phyloP scores from a whole-genome alignment of 2,329 filamentous ascomycete genomes.

The Aspergillus pseudonomiae region DNA sequence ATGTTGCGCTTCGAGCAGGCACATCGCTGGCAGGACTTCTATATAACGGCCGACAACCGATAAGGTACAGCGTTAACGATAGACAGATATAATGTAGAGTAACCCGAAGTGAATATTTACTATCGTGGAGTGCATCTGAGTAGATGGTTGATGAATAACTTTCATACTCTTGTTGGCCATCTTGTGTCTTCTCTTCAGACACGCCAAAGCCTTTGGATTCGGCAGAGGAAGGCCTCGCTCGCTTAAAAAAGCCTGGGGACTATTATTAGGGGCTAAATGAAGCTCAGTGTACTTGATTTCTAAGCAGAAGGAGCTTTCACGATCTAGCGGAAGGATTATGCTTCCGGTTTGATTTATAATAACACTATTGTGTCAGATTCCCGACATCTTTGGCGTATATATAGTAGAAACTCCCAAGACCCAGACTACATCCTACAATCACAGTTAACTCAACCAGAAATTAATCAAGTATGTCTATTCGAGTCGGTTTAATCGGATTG shows the following conservation, averaged over 20 bases:
- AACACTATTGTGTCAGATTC: background rate
- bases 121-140: background rate
- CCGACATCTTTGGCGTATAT: background rate
- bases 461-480: slow-evolving; percentile 14
- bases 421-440: background rate
- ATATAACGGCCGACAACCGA: background rate
- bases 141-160: background rate
- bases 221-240: background rate
- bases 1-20: slow-evolving; percentile 62
- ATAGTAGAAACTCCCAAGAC: background rate
- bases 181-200: background rate
- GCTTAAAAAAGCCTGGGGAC: background rate
- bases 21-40: slow-evolving; percentile 39
- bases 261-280: background rate
- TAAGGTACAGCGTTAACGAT: background rate
- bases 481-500: slow-evolving; percentile 18
- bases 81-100: background rate
- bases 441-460: background rate
- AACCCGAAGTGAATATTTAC: background rate
- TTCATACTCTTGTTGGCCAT: background rate
- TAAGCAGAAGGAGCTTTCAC: background rate
- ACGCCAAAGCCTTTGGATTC: background rate
- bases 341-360: background rate
- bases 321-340: background rate
- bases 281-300: background rate